phyloP scores from a whole-genome alignment of 2,329 filamentous ascomycete genomes.

The Xylariales sp. region DNA sequence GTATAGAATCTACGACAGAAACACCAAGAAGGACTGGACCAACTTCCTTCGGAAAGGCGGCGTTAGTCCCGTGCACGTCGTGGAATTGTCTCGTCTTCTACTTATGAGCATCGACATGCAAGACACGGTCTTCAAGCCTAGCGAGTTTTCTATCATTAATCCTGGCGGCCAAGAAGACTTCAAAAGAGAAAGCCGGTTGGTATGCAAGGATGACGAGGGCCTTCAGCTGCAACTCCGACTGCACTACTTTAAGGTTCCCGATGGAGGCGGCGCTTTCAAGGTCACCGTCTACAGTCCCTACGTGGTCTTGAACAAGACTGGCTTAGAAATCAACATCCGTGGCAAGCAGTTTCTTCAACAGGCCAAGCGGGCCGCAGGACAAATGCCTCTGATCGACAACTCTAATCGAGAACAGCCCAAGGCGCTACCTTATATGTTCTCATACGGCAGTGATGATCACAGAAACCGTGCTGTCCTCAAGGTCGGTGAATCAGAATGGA shows the following conservation, averaged over 20 bases:
- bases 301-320: constrained; percentile 91
- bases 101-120: constrained; percentile 94
- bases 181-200: constrained; percentile 70
- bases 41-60: constrained; percentile 97
- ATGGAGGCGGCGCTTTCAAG: constrained; percentile 93
- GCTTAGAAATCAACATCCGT: constrained; percentile 79
- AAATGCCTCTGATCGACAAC: constrained; percentile 54
- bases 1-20: constrained; percentile 97
- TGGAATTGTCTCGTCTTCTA: constrained; percentile 89
- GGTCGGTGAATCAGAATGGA: constrained; percentile 89
- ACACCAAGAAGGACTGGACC: constrained; percentile 97
- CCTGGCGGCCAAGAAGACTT: constrained; percentile 84
- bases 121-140: constrained; percentile 89
- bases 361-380: constrained; percentile 77
- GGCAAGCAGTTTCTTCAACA: constrained; percentile 86
- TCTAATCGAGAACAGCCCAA: constrained; percentile 57
- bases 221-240: constrained; percentile 75
- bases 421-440: constrained; percentile 92
- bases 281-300: constrained; percentile 95
- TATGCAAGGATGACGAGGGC: constrained; percentile 80
- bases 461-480: constrained; percentile 86
- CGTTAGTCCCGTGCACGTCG: constrained; percentile 93
- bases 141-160: constrained; percentile 97
- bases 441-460: constrained; percentile 80
- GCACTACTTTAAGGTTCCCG: constrained; percentile 85